phyloP scores from a whole-genome alignment of 129 eudicot genomes.

The Pseudognaphalium luteoalbum region DNA sequence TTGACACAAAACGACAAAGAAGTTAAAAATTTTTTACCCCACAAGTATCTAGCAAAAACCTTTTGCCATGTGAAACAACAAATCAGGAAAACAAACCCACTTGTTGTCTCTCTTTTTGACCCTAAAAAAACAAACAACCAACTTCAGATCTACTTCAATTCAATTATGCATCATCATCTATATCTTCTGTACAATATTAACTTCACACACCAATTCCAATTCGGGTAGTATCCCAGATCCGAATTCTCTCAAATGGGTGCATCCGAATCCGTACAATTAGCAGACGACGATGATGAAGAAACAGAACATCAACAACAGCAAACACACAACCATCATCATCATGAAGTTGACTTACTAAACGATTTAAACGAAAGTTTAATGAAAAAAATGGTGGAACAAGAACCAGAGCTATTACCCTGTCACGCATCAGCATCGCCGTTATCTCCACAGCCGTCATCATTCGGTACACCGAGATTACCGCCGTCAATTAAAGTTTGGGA shows the following conservation, averaged over 20 bases:
- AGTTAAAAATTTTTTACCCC: not conserved
- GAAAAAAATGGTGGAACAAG: slow-evolving; percentile 81
- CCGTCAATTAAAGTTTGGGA: slow-evolving; percentile 99
- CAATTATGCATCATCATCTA: not conserved
- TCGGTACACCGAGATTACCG: slow-evolving; percentile 80
- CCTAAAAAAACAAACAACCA: slow-evolving; percentile 28
- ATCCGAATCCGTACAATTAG: slow-evolving; percentile 62
- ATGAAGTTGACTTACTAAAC: not conserved
- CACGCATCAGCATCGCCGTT: slow-evolving; percentile 95
- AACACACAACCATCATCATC: not conserved
- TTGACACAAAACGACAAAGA: not conserved
- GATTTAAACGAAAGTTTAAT: slow-evolving; percentile 30
- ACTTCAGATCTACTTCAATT: slow-evolving; percentile 41
- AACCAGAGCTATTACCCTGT: slow-evolving; percentile 93
- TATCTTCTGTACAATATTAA: slow-evolving; percentile 4
- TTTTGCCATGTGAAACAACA: not conserved
- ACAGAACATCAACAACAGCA: slow-evolving; percentile 28
- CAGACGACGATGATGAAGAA: slow-evolving; percentile 51
- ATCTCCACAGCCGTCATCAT: slow-evolving; percentile 87
- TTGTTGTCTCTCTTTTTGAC: slow-evolving; percentile 33
- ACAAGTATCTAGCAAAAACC: slow-evolving; percentile 21
- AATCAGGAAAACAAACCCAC: slow-evolving; percentile 1
- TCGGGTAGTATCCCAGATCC: slow-evolving; percentile 1
- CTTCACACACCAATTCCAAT: slow-evolving; percentile 18
- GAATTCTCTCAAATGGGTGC: slow-evolving; percentile 57